Percentiles rank a stretch among this genome's conserved stretches.
phyloP scores from a whole-genome alignment of 2,329 filamentous ascomycete species.

The Leptodontidium sp. region DNA sequence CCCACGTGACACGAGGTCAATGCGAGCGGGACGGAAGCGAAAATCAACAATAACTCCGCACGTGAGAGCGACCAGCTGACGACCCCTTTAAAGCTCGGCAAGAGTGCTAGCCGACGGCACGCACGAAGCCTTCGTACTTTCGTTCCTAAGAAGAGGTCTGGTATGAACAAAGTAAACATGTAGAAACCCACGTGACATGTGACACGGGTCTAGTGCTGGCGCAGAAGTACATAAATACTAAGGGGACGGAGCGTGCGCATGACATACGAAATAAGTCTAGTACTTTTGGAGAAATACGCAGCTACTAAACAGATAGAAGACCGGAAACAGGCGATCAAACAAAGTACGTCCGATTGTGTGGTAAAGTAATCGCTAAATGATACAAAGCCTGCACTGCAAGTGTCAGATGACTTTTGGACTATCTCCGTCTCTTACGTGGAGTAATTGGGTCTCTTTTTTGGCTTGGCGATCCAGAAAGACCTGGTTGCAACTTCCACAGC shows the following conservation, averaged over 20 bases:
- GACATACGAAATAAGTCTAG: background rate
- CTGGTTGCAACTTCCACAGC: conserved; percentile 17
- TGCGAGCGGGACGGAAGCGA: background rate
- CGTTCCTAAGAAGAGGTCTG: no score
- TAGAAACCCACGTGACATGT: no score
- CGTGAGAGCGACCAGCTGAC: background rate
- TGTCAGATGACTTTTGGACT: background rate
- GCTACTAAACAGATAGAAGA: background rate
- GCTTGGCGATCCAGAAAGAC: conserved; percentile 20
- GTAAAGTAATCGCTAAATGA: background rate
- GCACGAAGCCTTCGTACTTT: no score
- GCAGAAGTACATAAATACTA: background rate
- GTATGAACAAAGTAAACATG: no score
- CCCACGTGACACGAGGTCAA: background rate
- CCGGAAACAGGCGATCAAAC: background rate
- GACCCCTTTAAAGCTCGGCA: no score
- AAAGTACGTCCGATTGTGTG: background rate
- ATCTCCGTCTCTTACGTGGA: conserved; percentile 7
- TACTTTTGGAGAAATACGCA: background rate
- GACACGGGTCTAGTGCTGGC: background rate
- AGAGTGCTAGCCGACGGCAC: no score
- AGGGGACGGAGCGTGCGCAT: background rate
- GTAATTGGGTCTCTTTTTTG: conserved; percentile 9
- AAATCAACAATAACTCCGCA: background rate
- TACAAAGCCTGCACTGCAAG: conserved; percentile 3